Evolutionary conservation across 495 filamentous ascomycete species (phyloP).

Genomic region (Lasiosphaeris hirsuta): DNA sequence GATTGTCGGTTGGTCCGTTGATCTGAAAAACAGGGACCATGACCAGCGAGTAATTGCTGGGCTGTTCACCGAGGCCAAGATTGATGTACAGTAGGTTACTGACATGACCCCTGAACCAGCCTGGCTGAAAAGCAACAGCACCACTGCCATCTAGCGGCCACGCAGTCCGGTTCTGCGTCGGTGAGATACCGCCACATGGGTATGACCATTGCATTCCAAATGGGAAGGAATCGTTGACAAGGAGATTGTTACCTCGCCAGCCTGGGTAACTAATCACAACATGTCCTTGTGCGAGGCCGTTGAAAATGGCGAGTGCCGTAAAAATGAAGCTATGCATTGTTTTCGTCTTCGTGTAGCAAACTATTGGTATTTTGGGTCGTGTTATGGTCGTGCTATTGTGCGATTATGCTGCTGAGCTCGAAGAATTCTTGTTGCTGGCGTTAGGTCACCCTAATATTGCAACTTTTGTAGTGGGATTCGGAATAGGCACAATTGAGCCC

Average conservation of each 20-base stretch:
- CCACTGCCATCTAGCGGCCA: conserved; percentile 78
- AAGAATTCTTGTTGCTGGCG: too few species aligned
- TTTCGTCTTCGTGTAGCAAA: too few species aligned
- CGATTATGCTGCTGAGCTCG: too few species aligned
- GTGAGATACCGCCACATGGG: conserved; percentile 81
- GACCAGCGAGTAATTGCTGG: conserved; percentile 74
- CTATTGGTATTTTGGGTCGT: too few species aligned
- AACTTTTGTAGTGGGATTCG: too few species aligned
- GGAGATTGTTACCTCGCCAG: conserved; percentile 85
- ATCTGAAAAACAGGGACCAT: conserved; percentile 73
- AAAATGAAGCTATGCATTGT: neutral
- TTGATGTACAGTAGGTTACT: conserved; percentile 87
- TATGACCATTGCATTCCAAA: conserved; percentile 96
- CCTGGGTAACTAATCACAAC: conserved; percentile 83
- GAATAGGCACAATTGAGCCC: too few species aligned
- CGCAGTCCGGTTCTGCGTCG: conserved; percentile 74
- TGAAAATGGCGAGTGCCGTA: neutral
- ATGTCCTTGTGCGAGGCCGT: conserved; percentile 50
- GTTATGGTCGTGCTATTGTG: too few species aligned
- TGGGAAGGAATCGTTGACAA: conserved; percentile 70
- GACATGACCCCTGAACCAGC: conserved; percentile 86
- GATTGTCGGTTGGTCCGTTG: conserved; percentile 64
- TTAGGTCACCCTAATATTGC: too few species aligned
- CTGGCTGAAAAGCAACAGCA: conserved; percentile 73
- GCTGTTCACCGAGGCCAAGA: conserved; percentile 76